Evolutionary conservation across 768 basidiomycete genomes (phyloP).

Genomic region (Rubroboletus satanas): DNA sequence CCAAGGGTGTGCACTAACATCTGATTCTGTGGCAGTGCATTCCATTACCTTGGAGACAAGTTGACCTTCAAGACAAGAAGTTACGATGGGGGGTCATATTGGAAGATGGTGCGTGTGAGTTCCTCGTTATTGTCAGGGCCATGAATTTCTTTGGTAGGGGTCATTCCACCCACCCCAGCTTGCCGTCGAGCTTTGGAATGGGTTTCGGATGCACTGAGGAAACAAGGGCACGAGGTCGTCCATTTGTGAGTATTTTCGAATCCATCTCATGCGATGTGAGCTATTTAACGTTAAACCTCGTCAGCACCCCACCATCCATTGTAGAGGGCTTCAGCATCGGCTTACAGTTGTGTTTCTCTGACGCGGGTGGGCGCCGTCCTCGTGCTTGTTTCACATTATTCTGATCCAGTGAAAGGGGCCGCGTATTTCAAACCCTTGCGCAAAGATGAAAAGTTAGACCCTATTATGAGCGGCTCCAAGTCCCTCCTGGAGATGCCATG

Average conservation of each 20-base stretch:
- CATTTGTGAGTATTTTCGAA: slow-evolving; percentile 31
- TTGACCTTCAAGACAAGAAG: slow-evolving; percentile 33
- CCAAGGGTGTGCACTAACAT: not conserved
- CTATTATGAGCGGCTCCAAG: slow-evolving; percentile 24
- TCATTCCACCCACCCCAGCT: slow-evolving; percentile 39
- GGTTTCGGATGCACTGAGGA: slow-evolving; percentile 31
- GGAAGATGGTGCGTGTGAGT: slow-evolving; percentile 36
- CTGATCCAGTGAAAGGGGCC: slow-evolving; percentile 33
- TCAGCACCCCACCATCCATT: slow-evolving; percentile 45
- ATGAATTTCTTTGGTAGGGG: slow-evolving; percentile 21
- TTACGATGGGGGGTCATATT: slow-evolving; percentile 40
- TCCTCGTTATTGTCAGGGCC: not conserved
- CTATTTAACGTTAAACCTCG: not conserved
- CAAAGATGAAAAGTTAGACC: slow-evolving; percentile 35
- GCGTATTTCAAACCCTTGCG: slow-evolving; percentile 38
- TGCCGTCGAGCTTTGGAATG: slow-evolving; percentile 36
- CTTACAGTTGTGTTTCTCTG: slow-evolving; percentile 53
- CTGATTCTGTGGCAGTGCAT: slow-evolving; percentile 32
- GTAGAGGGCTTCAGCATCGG: slow-evolving; percentile 48
- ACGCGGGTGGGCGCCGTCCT: slow-evolving; percentile 41
- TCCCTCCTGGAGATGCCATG: slow-evolving; percentile 26
- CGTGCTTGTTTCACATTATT: not conserved
- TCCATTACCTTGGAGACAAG: slow-evolving; percentile 40
- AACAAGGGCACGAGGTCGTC: slow-evolving; percentile 39
- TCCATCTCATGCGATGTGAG: not conserved